These are phyloP conservation scores for Boletus subparvulus DNA, from an alignment of 768 basidiomycete species.

Conservation along the genomic window DNA sequence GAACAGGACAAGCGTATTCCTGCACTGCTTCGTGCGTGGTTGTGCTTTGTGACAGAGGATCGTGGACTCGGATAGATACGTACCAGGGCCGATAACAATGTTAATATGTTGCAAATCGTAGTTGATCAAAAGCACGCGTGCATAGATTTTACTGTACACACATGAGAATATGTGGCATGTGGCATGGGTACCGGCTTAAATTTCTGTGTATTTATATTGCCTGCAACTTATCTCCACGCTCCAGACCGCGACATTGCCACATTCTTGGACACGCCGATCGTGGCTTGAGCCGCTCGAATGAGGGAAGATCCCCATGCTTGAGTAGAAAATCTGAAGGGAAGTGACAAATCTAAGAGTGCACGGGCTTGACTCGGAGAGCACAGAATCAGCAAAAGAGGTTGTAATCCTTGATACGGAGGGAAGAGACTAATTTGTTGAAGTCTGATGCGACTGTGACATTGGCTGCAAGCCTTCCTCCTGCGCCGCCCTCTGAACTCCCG, in stretches of 20 bases:
- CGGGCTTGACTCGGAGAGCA: neutral
- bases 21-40: neutral
- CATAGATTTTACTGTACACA: neutral
- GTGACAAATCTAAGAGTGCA: neutral
- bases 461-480: conserved; percentile 35
- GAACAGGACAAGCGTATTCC: neutral
- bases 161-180: conserved; percentile 2
- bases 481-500: conserved; percentile 33
- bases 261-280: neutral
- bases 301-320: neutral
- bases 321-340: neutral
- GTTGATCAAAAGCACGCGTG: neutral
- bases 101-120: neutral
- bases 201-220: neutral
- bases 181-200: neutral
- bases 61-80: neutral
- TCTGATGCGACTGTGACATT: conserved; percentile 35
- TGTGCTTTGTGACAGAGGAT: neutral
- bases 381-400: conserved; percentile 59
- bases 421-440: conserved; percentile 54
- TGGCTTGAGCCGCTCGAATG: neutral
- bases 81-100: neutral
- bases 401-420: conserved; percentile 67
- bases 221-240: neutral
- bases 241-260: neutral